Base-by-base conservation (phyloP, 1,284 basidiomycete genomes). In the Cystobasidium pallidum region DNA sequence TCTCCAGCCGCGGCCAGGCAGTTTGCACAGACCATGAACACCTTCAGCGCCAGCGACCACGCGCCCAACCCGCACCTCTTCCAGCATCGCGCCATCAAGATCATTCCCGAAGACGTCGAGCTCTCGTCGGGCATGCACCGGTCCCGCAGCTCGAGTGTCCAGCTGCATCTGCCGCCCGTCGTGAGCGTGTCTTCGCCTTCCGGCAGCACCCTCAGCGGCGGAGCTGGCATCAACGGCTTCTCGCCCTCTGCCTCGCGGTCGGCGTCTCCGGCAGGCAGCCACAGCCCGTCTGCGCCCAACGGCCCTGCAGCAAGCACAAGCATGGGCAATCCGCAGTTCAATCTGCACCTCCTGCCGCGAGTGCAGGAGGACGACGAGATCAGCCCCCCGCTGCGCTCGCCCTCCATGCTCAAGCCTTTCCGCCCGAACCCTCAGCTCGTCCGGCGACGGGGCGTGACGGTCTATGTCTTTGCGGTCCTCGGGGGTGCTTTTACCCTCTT, bases 41-140 rank as follows among this genome's bases (percentile, higher is more conserved):
- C 3, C 49, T 51, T 51, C 45, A 49, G 34, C 43, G 4, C 43
- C n/a, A n/a, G n/a, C n/a, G n/a, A n/a, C n/a, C n/a, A n/a, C n/a
- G 11, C 43, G 11, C n/a, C 13, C 62, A 24, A 51, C 62, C 21
- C 32, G 21, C 17, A 49, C 19, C 17, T 13, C 32, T 45, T 15
- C 64, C 32, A 58, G 3, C 68, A 71, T 51, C 59, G 52, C 34
- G 68, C 68, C 36, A 64, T 71, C 17, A 71, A 71, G 49, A 71
- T 71, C 59, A 71, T 71, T 30, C 59, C 68, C 52, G 68, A 71
- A 39, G 68, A 71, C 28, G 21, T 55, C 49, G 68, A 71, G 52
- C 61, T 71, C 19, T 64, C 59, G 24, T 62, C 32, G 6, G 68
- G 68, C 30, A 52, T 71, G 49, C 68, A 71, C 21, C 28, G 68